Evolutionary conservation across 2,329 filamentous ascomycete genomes (phyloP).

Genomic region (Colletotrichum falcatum): DNA sequence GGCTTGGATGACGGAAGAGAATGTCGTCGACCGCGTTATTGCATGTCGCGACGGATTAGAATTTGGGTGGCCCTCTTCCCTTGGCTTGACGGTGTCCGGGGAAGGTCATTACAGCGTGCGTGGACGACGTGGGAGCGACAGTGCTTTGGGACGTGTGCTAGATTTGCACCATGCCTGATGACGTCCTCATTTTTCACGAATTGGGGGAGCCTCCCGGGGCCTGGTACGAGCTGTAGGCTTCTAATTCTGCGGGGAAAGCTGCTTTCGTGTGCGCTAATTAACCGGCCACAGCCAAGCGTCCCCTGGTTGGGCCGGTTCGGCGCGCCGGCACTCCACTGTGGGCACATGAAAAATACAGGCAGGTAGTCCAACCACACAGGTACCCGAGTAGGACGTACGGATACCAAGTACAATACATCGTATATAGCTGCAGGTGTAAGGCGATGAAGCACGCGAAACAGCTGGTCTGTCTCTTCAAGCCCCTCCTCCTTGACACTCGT

Average conservation of each 20-base stretch:
- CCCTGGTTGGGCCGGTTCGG: slow-evolving; percentile 9
- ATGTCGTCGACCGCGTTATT: slow-evolving; percentile 17
- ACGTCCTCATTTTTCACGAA: slow-evolving; percentile 40
- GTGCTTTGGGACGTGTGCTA: slow-evolving; percentile 30
- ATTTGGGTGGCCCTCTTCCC: slow-evolving; percentile 9
- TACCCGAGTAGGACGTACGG: too few species aligned
- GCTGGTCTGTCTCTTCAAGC: neutral
- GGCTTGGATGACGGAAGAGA: slow-evolving; percentile 6
- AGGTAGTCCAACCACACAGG: neutral
- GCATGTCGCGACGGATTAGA: slow-evolving; percentile 31
- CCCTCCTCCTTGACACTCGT: neutral
- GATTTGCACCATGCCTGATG: slow-evolving; percentile 40
- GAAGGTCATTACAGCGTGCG: slow-evolving; percentile 35
- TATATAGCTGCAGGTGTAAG: neutral
- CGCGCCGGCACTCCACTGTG: slow-evolving; percentile 13
- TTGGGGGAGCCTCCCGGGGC: slow-evolving; percentile 20
- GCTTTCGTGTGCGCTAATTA: slow-evolving; percentile 39
- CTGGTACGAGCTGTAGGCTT: slow-evolving; percentile 33
- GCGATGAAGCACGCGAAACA: neutral
- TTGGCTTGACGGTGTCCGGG: slow-evolving; percentile 24
- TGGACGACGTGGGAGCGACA: slow-evolving; percentile 29
- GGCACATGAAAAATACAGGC: slow-evolving; percentile 10
- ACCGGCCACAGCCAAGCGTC: slow-evolving; percentile 22
- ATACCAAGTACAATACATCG: too few species aligned
- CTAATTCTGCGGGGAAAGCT: slow-evolving; percentile 41